Evolutionary conservation across 176 grass and related monocot species (phyloP).

Genomic region (Phyllostachys edulis): DNA sequence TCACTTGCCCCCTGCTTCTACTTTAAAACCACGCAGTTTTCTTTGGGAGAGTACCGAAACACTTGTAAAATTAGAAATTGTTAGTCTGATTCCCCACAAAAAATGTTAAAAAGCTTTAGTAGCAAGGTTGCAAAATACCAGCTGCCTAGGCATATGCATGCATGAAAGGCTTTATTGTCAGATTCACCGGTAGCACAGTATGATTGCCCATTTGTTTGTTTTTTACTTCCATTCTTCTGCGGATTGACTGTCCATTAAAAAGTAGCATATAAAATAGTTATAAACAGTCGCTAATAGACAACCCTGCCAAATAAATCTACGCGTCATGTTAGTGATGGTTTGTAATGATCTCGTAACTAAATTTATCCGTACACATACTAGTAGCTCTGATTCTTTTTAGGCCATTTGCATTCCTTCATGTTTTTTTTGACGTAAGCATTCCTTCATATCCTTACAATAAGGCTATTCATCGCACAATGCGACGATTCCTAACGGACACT

Average conservation of each 20-base stretch:
- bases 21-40: neutral
- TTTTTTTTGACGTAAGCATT: too few species aligned
- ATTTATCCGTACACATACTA: neutral
- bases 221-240: neutral
- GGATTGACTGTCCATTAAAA: neutral
- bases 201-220: neutral
- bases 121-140: neutral
- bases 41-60: neutral
- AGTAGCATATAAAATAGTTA: neutral
- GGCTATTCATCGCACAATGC: neutral
- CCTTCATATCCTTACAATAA: neutral
- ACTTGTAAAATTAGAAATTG: neutral
- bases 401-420: neutral
- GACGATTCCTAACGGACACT: neutral
- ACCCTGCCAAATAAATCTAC: too few species aligned
- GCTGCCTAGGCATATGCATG: slow-evolving; percentile 27
- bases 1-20: neutral
- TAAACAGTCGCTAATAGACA: neutral
- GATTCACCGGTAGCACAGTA: neutral
- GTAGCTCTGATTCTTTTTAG: neutral
- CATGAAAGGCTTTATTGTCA: neutral
- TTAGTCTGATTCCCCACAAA: neutral
- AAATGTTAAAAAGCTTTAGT: neutral
- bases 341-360: neutral
- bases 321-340: neutral